Percentiles rank a stretch among this genome's conserved stretches.
Conservation (phyloP, 2,329 filamentous ascomycete genomes). For the Sordariomycetes sp. region DNA sequence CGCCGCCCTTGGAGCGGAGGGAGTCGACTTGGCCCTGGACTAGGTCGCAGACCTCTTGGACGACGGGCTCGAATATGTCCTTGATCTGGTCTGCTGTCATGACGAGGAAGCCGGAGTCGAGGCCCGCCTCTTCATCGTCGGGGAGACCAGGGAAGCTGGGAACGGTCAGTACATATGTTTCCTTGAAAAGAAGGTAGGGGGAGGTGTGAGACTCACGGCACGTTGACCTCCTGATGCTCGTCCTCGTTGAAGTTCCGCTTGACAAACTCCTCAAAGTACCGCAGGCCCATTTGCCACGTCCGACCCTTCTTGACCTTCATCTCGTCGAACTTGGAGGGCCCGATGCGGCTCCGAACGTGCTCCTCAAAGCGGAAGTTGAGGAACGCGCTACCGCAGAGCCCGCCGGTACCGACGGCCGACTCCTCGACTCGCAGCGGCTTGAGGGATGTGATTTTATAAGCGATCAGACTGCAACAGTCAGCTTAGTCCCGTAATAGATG, state of each 20-base stretch:
- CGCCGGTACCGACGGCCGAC: constrained; percentile 66
- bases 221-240: constrained; percentile 63
- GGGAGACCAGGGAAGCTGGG: constrained; percentile 59
- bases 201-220: constrained; percentile 39
- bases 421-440: constrained; percentile 63
- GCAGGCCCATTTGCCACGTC: constrained; percentile 67
- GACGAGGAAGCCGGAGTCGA: constrained; percentile 65
- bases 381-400: constrained; percentile 65
- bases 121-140: constrained; percentile 60
- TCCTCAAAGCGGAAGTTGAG: constrained; percentile 74
- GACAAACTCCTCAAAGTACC: constrained; percentile 75
- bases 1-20: constrained; percentile 45
- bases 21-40: constrained; percentile 54
- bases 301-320: constrained; percentile 69
- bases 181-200: constrained; percentile 3
- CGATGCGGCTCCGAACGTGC: constrained; percentile 55
- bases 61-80: constrained; percentile 62
- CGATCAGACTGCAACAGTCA: constrained; percentile 42
- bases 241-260: constrained; percentile 75
- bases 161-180: constrained; percentile 9
- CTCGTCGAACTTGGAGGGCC: constrained; percentile 52
- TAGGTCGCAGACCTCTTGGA: constrained; percentile 55
- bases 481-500: constrained; percentile 1
- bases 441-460: constrained; percentile 66
- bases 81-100: constrained; percentile 59